Conservation (phyloP, 2,329 filamentous ascomycete genomes). For the Xylaria sp. region DNA sequence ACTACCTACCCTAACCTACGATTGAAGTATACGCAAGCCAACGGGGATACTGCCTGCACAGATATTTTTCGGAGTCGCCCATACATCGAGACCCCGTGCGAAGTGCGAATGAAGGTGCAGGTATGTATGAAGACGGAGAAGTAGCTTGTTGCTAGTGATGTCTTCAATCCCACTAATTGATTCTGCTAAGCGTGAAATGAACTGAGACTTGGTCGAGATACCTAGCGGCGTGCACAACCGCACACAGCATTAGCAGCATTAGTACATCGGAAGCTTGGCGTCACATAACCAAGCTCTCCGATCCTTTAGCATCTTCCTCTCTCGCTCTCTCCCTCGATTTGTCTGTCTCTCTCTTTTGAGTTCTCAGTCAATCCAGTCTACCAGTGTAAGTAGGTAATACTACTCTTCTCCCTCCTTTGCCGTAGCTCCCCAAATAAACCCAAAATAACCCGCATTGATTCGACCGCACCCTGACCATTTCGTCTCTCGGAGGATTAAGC, state of each 20-base stretch:
- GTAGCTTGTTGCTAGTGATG: not conserved
- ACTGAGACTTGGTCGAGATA: constrained; percentile 24
- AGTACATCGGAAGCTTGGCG: constrained; percentile 41
- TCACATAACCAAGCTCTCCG: constrained; percentile 47
- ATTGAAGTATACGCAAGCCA: constrained; percentile 3
- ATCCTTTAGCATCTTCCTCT: constrained; percentile 34
- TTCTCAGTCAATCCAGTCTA: too few relatives aligned
- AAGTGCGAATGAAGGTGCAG: not conserved
- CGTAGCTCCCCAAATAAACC: not conserved
- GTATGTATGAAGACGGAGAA: constrained; percentile 1
- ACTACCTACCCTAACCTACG: not conserved
- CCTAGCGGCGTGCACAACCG: constrained; percentile 21
- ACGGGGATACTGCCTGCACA: constrained; percentile 27
- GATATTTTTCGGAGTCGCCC: constrained; percentile 11
- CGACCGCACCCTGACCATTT: not conserved
- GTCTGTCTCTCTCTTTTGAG: too few relatives aligned
- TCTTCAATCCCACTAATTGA: constrained; percentile 2
- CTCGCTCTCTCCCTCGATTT: not conserved
- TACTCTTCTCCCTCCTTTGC: constrained; percentile 14
- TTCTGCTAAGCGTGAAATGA: constrained; percentile 1
- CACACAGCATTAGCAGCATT: constrained; percentile 26
- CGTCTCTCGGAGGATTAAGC: constrained; percentile 24
- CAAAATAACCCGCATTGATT: not conserved
- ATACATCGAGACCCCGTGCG: constrained; percentile 28
- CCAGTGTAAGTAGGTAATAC: not conserved